Conservation (phyloP, 768 basidiomycete species). For the Phylloporus scabripes region DNA sequence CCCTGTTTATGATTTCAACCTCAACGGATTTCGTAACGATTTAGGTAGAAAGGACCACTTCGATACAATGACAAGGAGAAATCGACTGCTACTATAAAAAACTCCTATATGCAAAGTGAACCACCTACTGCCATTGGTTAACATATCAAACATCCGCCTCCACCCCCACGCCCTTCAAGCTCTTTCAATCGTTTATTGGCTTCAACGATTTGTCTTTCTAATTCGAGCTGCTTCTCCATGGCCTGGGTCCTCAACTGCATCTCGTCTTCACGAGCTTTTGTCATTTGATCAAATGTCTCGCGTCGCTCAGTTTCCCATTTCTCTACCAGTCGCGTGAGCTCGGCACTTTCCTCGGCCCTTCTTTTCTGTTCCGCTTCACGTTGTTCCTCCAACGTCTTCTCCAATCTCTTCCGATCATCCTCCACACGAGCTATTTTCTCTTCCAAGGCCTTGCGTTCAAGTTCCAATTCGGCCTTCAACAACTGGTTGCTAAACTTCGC, state of each 20-base stretch:
- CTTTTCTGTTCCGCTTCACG: not conserved
- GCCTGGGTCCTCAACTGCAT: not conserved
- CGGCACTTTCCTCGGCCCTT: not conserved
- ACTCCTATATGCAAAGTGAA: too few species aligned
- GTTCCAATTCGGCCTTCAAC: conserved; percentile 1
- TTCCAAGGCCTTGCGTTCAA: conserved; percentile 3
- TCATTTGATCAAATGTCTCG: not conserved
- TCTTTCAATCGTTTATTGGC: conserved; percentile 1
- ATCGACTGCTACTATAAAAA: not conserved
- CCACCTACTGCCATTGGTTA: not conserved
- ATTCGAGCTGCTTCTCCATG: not conserved
- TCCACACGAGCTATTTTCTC: conserved; percentile 1
- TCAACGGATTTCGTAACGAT: too few species aligned
- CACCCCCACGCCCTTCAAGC: not conserved
- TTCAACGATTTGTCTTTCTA: not conserved
- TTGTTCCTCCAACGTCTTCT: conserved; percentile 2
- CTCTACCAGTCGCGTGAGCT: not conserved
- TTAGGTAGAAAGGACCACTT: too few species aligned
- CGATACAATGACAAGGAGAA: not conserved
- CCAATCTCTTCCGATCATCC: not conserved
- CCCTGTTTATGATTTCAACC: too few species aligned
- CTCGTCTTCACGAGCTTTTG: not conserved
- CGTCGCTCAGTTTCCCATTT: not conserved
- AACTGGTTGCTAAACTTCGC: conserved; percentile 15
- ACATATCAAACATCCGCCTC: conserved; percentile 1